Evolutionary conservation across 306 rosid genomes (phyloP), one percentile per base, ranked within the genome.

Genomic region (Vigna reflexopilosa): DNA sequence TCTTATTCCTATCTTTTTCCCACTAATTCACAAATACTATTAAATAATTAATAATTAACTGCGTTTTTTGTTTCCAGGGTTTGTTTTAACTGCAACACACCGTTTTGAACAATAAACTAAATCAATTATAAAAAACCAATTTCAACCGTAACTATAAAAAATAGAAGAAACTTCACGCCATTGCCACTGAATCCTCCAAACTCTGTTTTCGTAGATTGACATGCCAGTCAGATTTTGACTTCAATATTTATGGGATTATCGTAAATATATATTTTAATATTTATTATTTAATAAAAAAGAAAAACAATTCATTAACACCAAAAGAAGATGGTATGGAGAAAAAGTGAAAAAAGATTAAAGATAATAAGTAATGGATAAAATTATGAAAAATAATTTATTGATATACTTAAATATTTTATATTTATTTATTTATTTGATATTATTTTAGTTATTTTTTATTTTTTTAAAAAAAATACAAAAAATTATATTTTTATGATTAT

Each of bases 101-200:
- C 51, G 57, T 22, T 66, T 6, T 72, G 67, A 67, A 24, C 4
- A 40, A 30, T 73, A 54, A 71, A 77, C 22, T 32, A 54, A 36
- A 67, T 22, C 9, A 54, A 19, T 44, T 47, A 28, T 17, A 19
- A 64, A 34, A 45, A 36, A 14, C 24, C 24, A 67, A 15, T 36
- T 55, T 17, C 38, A 34, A 6, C 7, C 42, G 9, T 36, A 36
- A 36, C 42, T 42, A 49, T 28, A 30, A 32, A 82, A 64, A 44
- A 34, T 67, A 50, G 76, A 15, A 28, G 22, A 69, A 64, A 32
- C 58, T 77, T 67, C 59, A n/a, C 4, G 34, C 34, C 48, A 26
- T 38, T 30, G 30, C 48, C 47, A 51, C 32, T 24, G 8, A 2
- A 5, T 73, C 26, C 17, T 56, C 2, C 6, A 66, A 20, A 28